Evolutionary conservation across 176 grass and related monocot genomes (phyloP).

Genomic region (Triticum timopheevii): DNA sequence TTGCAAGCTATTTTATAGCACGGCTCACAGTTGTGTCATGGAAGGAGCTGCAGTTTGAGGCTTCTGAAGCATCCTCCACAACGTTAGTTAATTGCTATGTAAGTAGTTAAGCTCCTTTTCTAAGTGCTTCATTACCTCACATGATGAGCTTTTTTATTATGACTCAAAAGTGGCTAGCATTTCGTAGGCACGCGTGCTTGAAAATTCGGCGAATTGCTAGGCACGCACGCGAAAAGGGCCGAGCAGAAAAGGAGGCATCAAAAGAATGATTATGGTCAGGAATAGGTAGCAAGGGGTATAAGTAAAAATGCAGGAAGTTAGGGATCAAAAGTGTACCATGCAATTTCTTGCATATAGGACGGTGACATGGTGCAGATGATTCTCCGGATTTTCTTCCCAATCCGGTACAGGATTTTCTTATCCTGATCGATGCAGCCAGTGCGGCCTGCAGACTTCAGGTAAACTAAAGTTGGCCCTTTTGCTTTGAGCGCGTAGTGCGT

Average conservation of each 20-base stretch:
- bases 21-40: not conserved
- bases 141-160: conserved; percentile 29
- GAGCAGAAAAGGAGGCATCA: not conserved
- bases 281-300: not conserved
- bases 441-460: not conserved
- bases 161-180: conserved; percentile 23
- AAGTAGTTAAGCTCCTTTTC: conserved; percentile 10
- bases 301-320: not conserved
- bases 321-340: not conserved
- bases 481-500: conserved; percentile 21
- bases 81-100: conserved; percentile 11
- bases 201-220: not conserved
- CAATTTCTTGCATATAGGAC: conserved; percentile 19
- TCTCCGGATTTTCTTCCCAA: conserved; percentile 13
- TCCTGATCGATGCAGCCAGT: not conserved
- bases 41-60: conserved; percentile 7
- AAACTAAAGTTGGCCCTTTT: conserved; percentile 27
- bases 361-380: conserved; percentile 30
- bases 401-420: not conserved
- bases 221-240: not conserved
- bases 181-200: conserved; percentile 1
- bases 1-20: conserved; percentile 29
- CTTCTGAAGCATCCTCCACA: conserved; percentile 40
- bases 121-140: conserved; percentile 42
- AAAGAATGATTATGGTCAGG: not conserved